phyloP scores from a whole-genome alignment of 768 basidiomycete genomes.

The Mycena floridula region DNA sequence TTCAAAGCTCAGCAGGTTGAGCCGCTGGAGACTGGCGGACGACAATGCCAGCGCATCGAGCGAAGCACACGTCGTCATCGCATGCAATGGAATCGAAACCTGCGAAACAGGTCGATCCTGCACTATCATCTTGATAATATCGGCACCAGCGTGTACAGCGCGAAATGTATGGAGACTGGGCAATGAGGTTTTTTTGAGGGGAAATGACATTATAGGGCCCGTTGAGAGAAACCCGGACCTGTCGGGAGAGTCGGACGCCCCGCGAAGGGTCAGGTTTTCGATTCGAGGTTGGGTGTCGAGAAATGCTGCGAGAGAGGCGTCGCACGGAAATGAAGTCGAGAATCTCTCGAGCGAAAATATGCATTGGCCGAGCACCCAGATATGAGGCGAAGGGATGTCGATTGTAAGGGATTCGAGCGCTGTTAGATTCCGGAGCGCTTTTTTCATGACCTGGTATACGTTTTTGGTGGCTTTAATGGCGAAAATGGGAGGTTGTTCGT shows the following conservation, averaged over 20 bases:
- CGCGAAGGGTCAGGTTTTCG: conserved; percentile 49
- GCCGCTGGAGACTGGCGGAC: conserved; percentile 32
- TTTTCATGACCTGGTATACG: conserved; percentile 43
- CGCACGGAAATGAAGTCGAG: conserved; percentile 53
- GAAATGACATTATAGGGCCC: conserved; percentile 20
- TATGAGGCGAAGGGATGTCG: conserved; percentile 37
- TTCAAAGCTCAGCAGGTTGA: conserved; percentile 59
- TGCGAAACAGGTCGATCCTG: conserved; percentile 40
- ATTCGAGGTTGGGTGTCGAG: conserved; percentile 44
- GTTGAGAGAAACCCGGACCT: conserved; percentile 3
- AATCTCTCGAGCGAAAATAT: conserved; percentile 40
- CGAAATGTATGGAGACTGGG: conserved; percentile 45
- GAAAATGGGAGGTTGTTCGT: conserved; percentile 22
- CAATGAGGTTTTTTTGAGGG: conserved; percentile 33
- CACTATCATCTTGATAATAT: conserved; percentile 38
- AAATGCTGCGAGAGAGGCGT: conserved; percentile 39
- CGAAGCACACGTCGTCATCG: conserved; percentile 29
- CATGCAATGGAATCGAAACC: conserved; percentile 48
- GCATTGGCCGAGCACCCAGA: conserved; percentile 44
- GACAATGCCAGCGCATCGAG: conserved; percentile 38
- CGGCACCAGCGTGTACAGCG: conserved; percentile 45
- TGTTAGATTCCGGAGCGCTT: conserved; percentile 31
- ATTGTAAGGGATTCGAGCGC: conserved; percentile 38
- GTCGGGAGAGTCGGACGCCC: conserved; percentile 23
- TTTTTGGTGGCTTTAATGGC: too few species aligned